Evolutionary conservation across 345 rosid species (phyloP), one percentile per base, ranked within the genome.

Genomic region (Corchorus olitorius): DNA sequence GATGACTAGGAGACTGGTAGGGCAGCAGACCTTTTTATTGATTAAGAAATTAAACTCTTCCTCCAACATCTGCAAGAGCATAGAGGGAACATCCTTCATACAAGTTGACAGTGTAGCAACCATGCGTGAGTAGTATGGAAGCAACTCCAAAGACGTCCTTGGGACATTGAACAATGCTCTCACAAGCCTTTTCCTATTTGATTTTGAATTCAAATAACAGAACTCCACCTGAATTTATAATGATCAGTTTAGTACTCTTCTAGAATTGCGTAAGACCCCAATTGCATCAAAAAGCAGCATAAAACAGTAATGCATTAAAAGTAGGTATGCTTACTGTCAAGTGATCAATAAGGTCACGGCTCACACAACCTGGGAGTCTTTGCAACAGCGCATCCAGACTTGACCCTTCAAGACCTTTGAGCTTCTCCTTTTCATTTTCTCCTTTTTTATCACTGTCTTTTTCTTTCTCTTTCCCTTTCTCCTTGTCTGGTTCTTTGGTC

Each of bases 311-410:
- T 22, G 60, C 37, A 8, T 20, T 41, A 34, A 73, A 67, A 56
- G 80, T 68, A 81, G 75, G 64, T 65, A 73, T 70, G n/a, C 80
- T 85, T 89, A 97, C 99, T 60, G 98, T 87, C 84, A 94, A 78
- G 76, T 97, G 99, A 87, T 97, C 99, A 76, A 97, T 97, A 75
- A 97, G 98, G 83, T 94, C 99, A 60, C 99, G 94, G 87, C 96
- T 87, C 62, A 97, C 97, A 48, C 95, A 94, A 78, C 98, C 95
- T 12, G 96, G 97, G 20, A 97, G 98, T 85, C 99, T 88, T 82
- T 91, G 99, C 84, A 94, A 77, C 72, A 97, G 78, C 78, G 98
- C 91, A 87, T 96, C 99, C 83, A 96, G 84, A 86, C 83, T 96
- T 68, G 98, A 84, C 76, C 94, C 99, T 80, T 96, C 99, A 73